Evolutionary conservation across 352 stramenopile genomes (phyloP), one percentile per base, ranked within the genome.

Genomic region (Phytopythium litorale): DNA sequence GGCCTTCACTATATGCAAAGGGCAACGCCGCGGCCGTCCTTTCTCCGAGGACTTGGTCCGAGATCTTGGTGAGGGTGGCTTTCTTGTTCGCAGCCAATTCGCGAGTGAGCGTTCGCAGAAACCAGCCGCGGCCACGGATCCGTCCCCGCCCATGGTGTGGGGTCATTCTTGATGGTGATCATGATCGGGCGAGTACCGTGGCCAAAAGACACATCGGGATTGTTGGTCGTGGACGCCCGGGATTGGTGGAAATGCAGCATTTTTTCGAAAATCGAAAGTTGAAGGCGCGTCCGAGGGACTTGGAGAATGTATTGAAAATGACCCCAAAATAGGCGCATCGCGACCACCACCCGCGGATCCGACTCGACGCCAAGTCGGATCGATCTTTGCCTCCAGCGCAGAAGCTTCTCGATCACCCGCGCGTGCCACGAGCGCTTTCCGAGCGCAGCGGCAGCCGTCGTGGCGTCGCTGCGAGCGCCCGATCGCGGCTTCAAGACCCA

Each of bases 21-120:
- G 48, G 15, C 33, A 40, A 16, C 4, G 1, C 19, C 7, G 18
- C 13, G 30, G 21, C 19, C n/a, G 53, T 43, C 53, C 53, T 49
- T 58, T 58, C 53, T 49, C 35, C 35, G 33, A 35, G 48, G 21
- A 50, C 5, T 28, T 3, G 25, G 25, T 28, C 25, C 6, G 19
- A 32, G 46, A 52, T 52, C 46, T 52, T 52, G 40, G 7, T 23
- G 45, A 3, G 8, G 30, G 30, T 58, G 21, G 35, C 7, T 43
- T 16, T 49, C 53, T 49, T 58, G 35, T 48, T 43, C 32, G 35
- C 33, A 7, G 33, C 35, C 30, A 19, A 58, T 58, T 58, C 32
- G 53, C 35, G 35, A 58, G 33, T 58, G 53, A 58, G 53, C 51
- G 32, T 45, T 43, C 51, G 32, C 51, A n/a, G 51, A 54, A 54